These are phyloP conservation scores for Brasilioporus rufonigricans DNA, from an alignment of 768 basidiomycete species.

Conservation along the genomic window DNA sequence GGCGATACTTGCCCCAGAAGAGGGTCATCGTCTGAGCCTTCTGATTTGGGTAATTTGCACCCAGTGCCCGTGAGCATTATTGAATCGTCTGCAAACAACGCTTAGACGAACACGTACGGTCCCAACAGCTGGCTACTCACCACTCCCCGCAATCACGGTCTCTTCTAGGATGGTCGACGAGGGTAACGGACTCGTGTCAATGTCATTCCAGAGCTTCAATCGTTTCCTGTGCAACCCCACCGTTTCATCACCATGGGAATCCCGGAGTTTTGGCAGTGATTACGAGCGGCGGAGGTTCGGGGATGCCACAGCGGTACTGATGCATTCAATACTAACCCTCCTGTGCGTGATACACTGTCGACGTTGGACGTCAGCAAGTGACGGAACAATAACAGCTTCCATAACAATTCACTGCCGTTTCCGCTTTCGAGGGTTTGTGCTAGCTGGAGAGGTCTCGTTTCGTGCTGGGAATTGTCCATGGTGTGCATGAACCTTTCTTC, in stretches of 20 bases:
- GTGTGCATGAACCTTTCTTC: conserved; percentile 7
- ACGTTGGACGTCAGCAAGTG: conserved; percentile 28
- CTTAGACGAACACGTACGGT: conserved; percentile 3
- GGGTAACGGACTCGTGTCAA: conserved; percentile 13
- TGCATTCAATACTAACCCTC: conserved; percentile 18
- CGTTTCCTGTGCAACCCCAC: conserved; percentile 20
- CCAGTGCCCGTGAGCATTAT: conserved; percentile 32
- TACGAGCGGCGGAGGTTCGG: conserved; percentile 24
- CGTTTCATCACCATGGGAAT: conserved; percentile 14
- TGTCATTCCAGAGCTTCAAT: conserved; percentile 22
- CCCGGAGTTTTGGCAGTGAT: conserved; percentile 23
- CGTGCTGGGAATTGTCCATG: background rate
- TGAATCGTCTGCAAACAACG: conserved; percentile 43
- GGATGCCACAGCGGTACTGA: conserved; percentile 2
- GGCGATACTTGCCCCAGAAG: conserved; percentile 66
- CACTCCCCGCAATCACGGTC: conserved; percentile 34
- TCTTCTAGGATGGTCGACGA: conserved; percentile 24
- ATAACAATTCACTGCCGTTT: conserved; percentile 52
- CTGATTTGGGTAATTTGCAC: conserved; percentile 6
- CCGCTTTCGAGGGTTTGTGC: conserved; percentile 19
- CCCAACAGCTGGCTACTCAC: conserved; percentile 15
- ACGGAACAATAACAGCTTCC: conserved; percentile 53
- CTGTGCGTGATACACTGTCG: conserved; percentile 19
- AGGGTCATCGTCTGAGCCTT: conserved; percentile 63
- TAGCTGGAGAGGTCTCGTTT: conserved; percentile 5